Base-by-base conservation (phyloP, 2,329 filamentous ascomycete species). In the Amesomyces nigricolor region DNA sequence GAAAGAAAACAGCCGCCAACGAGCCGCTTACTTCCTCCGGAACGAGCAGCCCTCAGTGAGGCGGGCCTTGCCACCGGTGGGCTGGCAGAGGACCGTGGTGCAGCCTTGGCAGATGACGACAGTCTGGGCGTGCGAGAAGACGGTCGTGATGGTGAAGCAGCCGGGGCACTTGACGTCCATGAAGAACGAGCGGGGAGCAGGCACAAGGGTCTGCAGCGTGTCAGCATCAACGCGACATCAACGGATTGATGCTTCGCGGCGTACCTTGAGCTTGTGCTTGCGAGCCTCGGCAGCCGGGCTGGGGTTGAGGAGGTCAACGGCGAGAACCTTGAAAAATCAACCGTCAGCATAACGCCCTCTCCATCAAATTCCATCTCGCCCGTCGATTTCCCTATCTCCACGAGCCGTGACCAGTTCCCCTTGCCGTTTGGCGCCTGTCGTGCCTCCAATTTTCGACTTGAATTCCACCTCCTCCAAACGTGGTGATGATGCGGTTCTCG, bases 131-230 rank as follows among this genome's bases (percentile, higher is more conserved):
- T 99, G 94, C 64, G 92, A 97, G 89, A 97, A 99, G 79, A 99
- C 94, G 77, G 94, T 99, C 78, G 94, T 99, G 86, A 99, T 99
- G 78, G 91, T 96, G 88, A 97, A 99, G 89, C 94, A 99, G 73
- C 94, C 94, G 76, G 94, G 94, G 89, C 94, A 99, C 88, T 99
- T 99, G 83, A 99, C 94, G 76, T 99, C 94, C 94, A 99, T 99
- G 89, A 99, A 99, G 89, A 97, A 99, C 68, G 92, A 97, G 77
- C 94, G 90, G 72, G 94, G 94, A 66, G 85, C 87, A 71, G 94
- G 94, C 75, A 99, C 94, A 71, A 99, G 89, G 68, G 84, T 91
- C 91, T 95, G 67, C 61, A 53, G 29, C 22, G 2, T 51, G 60
- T 60, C 48, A 62, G 57, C 30, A 51, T 53, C 50, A 50, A 54